Base-by-base conservation (phyloP, 768 basidiomycete genomes). In the Clavaria fumosa region DNA sequence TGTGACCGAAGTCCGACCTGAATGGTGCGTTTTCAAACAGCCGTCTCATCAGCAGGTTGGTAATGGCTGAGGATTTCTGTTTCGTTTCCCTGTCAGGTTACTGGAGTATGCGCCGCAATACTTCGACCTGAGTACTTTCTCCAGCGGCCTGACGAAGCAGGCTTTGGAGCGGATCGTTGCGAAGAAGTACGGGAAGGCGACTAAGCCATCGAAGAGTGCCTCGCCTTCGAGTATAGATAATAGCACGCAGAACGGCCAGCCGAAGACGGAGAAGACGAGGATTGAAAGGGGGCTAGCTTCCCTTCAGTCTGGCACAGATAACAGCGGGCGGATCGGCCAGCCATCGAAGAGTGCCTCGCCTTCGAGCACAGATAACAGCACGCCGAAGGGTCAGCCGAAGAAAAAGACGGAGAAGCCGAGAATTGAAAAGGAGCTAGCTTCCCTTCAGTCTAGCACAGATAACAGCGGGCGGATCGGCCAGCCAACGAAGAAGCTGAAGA, bases 21-120 rank as follows among this genome's bases (percentile, higher is more conserved):
- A 93, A 50, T 97, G 95, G 89, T 85, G 51, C 31, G 67, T 59
- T 7, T 7, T n/a, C n/a, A n/a, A n/a, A n/a, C n/a, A n/a, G n/a
- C n/a, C n/a, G n/a, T n/a, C n/a, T n/a, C n/a, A n/a, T n/a, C n/a
- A n/a, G n/a, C n/a, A n/a, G n/a, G n/a, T n/a, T n/a, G n/a, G n/a
- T n/a, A n/a, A n/a, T n/a, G n/a, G n/a, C n/a, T n/a, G n/a, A n/a
- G n/a, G n/a, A n/a, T n/a, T n/a, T n/a, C n/a, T n/a, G n/a, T n/a
- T n/a, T n/a, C n/a, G n/a, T n/a, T n/a, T n/a, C n/a, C n/a, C n/a
- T n/a, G n/a, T n/a, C 32, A 76, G 74, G 78, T 52, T 85, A 4
- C 48, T 81, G 34, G 79, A 85, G 42, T 67, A 57, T 44, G 72
- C 76, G 0, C 48, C 62, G 0, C 53, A 53, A 23, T 91, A 90